Conservation (phyloP, 2,329 filamentous ascomycete genomes). For the Curvularia sp. region DNA sequence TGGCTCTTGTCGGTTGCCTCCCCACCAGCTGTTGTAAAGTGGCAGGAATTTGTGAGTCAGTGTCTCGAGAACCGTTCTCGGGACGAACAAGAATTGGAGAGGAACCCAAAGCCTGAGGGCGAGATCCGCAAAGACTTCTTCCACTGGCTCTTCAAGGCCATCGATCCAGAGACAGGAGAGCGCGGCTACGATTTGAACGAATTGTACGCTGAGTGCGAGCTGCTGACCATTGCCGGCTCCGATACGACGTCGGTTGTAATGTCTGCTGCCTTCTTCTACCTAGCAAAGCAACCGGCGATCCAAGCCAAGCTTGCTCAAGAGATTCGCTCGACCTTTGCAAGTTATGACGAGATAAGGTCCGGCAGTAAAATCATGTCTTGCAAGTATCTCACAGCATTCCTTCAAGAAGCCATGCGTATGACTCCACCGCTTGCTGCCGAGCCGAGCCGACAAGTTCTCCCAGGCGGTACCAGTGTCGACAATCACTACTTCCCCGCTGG, state of each 20-base stretch:
- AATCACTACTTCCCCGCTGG: constrained; percentile 32
- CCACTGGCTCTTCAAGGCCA: constrained; percentile 52
- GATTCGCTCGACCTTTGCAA: constrained; percentile 27
- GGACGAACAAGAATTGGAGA: constrained; percentile 24
- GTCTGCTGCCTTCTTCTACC: constrained; percentile 32
- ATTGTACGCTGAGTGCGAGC: constrained; percentile 43
- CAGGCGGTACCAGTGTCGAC: constrained; percentile 27
- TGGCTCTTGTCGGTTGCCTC: constrained; percentile 22
- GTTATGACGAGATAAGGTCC: constrained; percentile 28
- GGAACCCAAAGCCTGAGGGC: constrained; percentile 22
- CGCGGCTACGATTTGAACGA: constrained; percentile 48
- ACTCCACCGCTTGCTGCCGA: constrained; percentile 29
- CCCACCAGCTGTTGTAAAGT: constrained; percentile 24
- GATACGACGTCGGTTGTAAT: constrained; percentile 34
- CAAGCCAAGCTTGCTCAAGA: constrained; percentile 30
- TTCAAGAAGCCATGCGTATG: constrained; percentile 37
- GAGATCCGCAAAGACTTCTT: constrained; percentile 52
- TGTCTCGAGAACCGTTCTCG: constrained; percentile 25
- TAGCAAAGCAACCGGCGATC: constrained; percentile 20
- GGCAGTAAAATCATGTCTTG: constrained; percentile 28
- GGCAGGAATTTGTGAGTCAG: constrained; percentile 27
- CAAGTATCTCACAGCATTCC: constrained; percentile 31
- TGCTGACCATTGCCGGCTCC: constrained; percentile 35
- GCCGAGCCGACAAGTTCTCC: constrained; percentile 33
- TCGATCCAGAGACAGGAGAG: constrained; percentile 51